A percentile compares a stretch with the other conserved stretches of the same genome.
These are phyloP conservation scores for Backusella parvicylindrica DNA, from an alignment of 192 early-diverging fungal genomes.

Conservation along the genomic window DNA sequence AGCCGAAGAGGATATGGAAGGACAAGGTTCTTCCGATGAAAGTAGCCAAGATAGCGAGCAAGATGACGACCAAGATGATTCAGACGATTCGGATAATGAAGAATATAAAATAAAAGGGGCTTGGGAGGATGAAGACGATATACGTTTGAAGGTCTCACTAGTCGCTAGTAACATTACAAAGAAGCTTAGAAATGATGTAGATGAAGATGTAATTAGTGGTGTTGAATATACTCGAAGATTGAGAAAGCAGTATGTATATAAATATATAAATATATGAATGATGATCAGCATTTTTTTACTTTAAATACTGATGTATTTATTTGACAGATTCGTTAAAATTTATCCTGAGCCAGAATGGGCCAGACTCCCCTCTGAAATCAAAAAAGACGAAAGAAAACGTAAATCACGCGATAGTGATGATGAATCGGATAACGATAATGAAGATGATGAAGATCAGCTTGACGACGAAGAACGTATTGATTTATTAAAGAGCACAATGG, in stretches of 20 bases:
- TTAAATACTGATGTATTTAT: neutral
- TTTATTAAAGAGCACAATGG: slow-evolving; percentile 40
- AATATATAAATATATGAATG: neutral
- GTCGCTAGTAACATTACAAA: slow-evolving; percentile 56
- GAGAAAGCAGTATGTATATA: slow-evolving; percentile 76
- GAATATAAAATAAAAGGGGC: slow-evolving; percentile 40
- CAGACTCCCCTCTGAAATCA: slow-evolving; percentile 47
- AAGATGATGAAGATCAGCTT: slow-evolving; percentile 34
- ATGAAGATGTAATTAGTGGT: slow-evolving; percentile 72
- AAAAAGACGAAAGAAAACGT: slow-evolving; percentile 29
- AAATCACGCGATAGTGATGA: slow-evolving; percentile 21
- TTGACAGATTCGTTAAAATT: slow-evolving; percentile 67
- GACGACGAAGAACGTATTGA: slow-evolving; percentile 43
- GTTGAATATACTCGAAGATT: slow-evolving; percentile 83
- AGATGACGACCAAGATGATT: slow-evolving; percentile 11
- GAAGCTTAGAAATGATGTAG: slow-evolving; percentile 75
- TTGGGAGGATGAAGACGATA: slow-evolving; percentile 83
- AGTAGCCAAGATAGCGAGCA: slow-evolving; percentile 29
- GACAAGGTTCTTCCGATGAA: slow-evolving; percentile 8
- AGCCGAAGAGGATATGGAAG: slow-evolving; percentile 29
- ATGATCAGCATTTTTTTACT: too few relatives aligned
- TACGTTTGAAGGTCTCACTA: slow-evolving; percentile 69
- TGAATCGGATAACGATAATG: slow-evolving; percentile 43
- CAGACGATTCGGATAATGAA: slow-evolving; percentile 11
- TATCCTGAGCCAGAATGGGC: slow-evolving; percentile 90